Percentiles rank a stretch among this genome's conserved stretches.
phyloP scores from a whole-genome alignment of 331 rosid species.

The Erythrophleum ivorense region DNA sequence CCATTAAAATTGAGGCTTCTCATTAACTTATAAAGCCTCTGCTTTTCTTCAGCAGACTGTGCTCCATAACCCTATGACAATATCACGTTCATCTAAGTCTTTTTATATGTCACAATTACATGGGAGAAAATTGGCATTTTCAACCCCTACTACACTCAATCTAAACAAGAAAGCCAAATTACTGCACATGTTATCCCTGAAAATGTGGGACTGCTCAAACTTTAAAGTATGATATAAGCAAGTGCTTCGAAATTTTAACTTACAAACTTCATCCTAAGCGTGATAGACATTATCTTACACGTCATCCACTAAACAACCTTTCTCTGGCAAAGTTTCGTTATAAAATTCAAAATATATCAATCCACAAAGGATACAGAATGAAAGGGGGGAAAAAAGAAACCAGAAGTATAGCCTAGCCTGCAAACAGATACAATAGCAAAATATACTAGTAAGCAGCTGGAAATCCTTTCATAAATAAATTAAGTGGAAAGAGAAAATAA shows the following conservation, averaged over 20 bases:
- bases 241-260: background rate
- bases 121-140: background rate
- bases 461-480: background rate
- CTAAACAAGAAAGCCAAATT: background rate
- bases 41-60: slow-evolving; percentile 89
- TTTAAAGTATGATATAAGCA: background rate
- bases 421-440: background rate
- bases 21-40: slow-evolving; percentile 81
- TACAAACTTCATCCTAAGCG: background rate
- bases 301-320: background rate
- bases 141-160: slow-evolving; percentile 2
- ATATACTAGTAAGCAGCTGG: background rate
- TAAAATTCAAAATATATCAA: background rate
- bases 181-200: slow-evolving; percentile 12
- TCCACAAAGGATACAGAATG: background rate
- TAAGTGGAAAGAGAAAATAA: background rate
- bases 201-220: slow-evolving; percentile 22
- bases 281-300: slow-evolving; percentile 2
- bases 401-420: background rate
- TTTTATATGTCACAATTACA: background rate
- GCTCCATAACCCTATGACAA: slow-evolving; percentile 77
- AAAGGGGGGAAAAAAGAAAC: background rate
- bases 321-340: slow-evolving; percentile 6
- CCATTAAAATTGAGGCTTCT: slow-evolving; percentile 87
- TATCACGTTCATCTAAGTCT: slow-evolving; percentile 34